Evolutionary conservation across 139 green algal species (phyloP), one percentile per base, ranked within the genome.

Genomic region (Closterium sp.): DNA sequence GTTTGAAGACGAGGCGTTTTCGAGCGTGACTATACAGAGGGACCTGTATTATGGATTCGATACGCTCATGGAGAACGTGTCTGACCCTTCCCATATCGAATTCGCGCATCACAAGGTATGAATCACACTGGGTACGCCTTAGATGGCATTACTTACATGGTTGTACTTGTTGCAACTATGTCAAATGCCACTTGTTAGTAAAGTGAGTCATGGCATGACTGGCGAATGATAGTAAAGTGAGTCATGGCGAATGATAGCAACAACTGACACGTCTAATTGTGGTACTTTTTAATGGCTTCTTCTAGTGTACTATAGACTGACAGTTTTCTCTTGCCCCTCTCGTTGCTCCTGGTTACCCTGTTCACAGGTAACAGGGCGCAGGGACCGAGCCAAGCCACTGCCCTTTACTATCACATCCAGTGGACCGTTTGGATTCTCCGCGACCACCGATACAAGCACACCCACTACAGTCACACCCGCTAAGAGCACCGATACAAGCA

Each of bases 1-100:
- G 31, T 91, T 94, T 32, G 91, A 94, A 31, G 91, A 94, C 31
- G 21, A 89, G 29, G n/a, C 73, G 34, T 94, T 88, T 32, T 70
- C 87, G 24, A 91, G 32, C 10, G 89, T 91, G 92, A 92, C 91
- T 19, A 93, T 94, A 31, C 90, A 94, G 91, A 86, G 93, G 28
- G 93, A 95, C 29, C 73, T 95, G 92, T 87, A 70, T 27, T 95
- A 95, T 31, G 92, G 93, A 19, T 95, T 94, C 62, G 93, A 95
- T 70, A 95, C 92, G 85, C 92, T 95, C 32, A 90, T 95, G 88
- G 93, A 95, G 88, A 95, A 95, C 62, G 93, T 95, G 9, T n/a
- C 92, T 9, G 93, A 95, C 42, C 92, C 92, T 13, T 94, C 88
- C 32, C 93, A 95, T 88, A 91, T 95, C 70, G 34, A 90, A 42